These are phyloP conservation scores for Rubroboletus pulcherrimus DNA, from an alignment of 768 basidiomycete species.

Conservation along the genomic window DNA sequence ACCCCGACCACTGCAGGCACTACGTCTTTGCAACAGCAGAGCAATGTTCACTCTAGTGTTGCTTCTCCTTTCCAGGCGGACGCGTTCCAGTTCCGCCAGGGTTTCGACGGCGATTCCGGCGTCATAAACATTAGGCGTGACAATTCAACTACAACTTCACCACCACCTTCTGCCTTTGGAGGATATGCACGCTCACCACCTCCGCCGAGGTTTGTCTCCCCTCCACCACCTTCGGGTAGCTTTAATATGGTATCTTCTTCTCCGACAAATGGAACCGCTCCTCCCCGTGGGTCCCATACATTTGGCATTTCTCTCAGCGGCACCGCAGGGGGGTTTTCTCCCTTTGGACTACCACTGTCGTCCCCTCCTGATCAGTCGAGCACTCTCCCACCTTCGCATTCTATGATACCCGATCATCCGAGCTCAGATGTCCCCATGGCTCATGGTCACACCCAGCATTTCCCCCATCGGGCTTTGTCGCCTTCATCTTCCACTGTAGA, in stretches of 20 bases:
- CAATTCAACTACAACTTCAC: conserved; percentile 21
- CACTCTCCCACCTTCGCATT: conserved; percentile 30
- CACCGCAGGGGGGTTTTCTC: conserved; percentile 27
- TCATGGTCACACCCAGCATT: conserved; percentile 37
- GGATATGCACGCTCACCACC: conserved; percentile 34
- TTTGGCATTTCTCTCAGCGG: conserved; percentile 31
- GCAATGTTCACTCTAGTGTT: conserved; percentile 15
- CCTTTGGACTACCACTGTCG: conserved; percentile 33
- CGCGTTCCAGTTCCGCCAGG: conserved; percentile 29
- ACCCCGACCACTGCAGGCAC: conserved; percentile 60
- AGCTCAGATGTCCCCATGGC: conserved; percentile 27
- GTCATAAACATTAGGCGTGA: conserved; percentile 24
- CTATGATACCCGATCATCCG: conserved; percentile 35
- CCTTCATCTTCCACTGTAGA: conserved; percentile 37
- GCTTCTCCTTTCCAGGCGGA: conserved; percentile 29
- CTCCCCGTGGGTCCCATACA: conserved; percentile 30
- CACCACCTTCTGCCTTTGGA: conserved; percentile 23
- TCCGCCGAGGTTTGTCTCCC: conserved; percentile 33
- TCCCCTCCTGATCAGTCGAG: conserved; percentile 28
- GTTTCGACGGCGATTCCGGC: conserved; percentile 25
- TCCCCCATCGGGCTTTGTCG: conserved; percentile 37
- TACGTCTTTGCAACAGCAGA: conserved; percentile 28
- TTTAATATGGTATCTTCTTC: conserved; percentile 28
- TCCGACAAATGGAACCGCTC: conserved; percentile 23
- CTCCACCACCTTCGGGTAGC: conserved; percentile 28